These are phyloP conservation scores for Cytidiella melzeri DNA, from an alignment of 768 basidiomycete species.

Conservation along the genomic window DNA sequence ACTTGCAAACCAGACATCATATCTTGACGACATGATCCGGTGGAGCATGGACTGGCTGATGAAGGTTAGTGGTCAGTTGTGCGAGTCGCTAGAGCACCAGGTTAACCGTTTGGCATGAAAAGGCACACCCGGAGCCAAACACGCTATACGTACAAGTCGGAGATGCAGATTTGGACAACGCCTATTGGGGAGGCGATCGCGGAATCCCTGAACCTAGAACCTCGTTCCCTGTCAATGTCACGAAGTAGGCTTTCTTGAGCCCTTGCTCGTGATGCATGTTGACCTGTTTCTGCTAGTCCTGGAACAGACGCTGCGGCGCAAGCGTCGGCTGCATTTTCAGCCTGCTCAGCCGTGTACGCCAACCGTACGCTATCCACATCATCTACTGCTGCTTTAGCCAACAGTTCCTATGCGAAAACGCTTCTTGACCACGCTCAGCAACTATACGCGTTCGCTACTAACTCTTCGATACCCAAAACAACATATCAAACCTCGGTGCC, in stretches of 20 bases:
- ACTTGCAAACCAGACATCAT: constrained; percentile 77
- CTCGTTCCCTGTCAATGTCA: constrained; percentile 72
- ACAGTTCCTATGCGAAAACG: constrained; percentile 63
- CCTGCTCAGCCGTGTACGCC: constrained; percentile 79
- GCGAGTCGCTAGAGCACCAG: background rate
- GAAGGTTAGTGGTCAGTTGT: constrained; percentile 44
- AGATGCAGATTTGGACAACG: constrained; percentile 60
- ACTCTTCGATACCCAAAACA: constrained; percentile 51
- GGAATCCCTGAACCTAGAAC: constrained; percentile 70
- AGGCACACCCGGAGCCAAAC: constrained; percentile 75
- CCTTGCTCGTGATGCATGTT: background rate
- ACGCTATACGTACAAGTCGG: constrained; percentile 78
- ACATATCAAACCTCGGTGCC: constrained; percentile 72
- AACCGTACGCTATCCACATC: constrained; percentile 47
- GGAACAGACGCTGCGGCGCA: constrained; percentile 89
- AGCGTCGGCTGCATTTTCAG: constrained; percentile 81
- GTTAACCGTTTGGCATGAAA: background rate
- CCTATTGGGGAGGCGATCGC: constrained; percentile 87
- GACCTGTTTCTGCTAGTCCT: constrained; percentile 34
- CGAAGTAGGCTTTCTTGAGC: constrained; percentile 30
- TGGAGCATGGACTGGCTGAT: constrained; percentile 94
- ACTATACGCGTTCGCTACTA: constrained; percentile 72
- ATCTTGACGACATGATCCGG: constrained; percentile 86
- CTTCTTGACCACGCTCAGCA: constrained; percentile 70
- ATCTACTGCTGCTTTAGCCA: constrained; percentile 54